These are phyloP conservation scores for Vitis amurensis DNA, from an alignment of 164 flowering plant species.

Conservation along the genomic window DNA sequence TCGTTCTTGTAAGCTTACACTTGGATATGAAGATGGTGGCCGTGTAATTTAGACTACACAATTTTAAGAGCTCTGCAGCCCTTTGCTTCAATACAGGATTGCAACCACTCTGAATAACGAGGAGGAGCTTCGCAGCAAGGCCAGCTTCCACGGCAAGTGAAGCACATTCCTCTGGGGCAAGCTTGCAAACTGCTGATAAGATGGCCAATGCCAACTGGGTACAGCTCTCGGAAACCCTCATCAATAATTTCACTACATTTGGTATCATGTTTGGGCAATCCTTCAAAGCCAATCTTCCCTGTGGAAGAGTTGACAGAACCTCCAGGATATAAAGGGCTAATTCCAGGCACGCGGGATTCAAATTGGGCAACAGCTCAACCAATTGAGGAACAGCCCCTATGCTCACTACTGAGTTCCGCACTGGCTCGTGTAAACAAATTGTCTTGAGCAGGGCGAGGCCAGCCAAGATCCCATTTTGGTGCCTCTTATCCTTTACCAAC, in stretches of 20 bases:
- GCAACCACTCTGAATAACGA: conserved; percentile 92
- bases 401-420: conserved; percentile 53
- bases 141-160: conserved; percentile 79
- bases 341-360: conserved; percentile 70
- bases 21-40: conserved; percentile 83
- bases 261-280: conserved; percentile 65
- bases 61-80: conserved; percentile 77
- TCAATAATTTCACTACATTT: conserved; percentile 61
- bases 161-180: conserved; percentile 80
- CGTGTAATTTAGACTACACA: conserved; percentile 80
- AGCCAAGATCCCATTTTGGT: conserved; percentile 54
- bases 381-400: conserved; percentile 75
- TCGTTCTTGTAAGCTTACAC: conserved; percentile 93
- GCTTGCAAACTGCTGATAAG: conserved; percentile 69
- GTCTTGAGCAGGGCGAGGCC: conserved; percentile 68
- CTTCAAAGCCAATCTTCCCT: conserved; percentile 68
- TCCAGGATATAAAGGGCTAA: conserved; percentile 62
- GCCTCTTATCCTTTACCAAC: conserved; percentile 68
- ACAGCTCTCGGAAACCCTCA: conserved; percentile 80
- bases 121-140: conserved; percentile 79
- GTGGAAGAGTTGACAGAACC: conserved; percentile 42
- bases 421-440: conserved; percentile 51
- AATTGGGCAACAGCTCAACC: conserved; percentile 59
- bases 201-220: conserved; percentile 74
- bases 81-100: conserved; percentile 72